phyloP scores from a whole-genome alignment of 495 filamentous ascomycete genomes.

The Lentithecium fluviatile region DNA sequence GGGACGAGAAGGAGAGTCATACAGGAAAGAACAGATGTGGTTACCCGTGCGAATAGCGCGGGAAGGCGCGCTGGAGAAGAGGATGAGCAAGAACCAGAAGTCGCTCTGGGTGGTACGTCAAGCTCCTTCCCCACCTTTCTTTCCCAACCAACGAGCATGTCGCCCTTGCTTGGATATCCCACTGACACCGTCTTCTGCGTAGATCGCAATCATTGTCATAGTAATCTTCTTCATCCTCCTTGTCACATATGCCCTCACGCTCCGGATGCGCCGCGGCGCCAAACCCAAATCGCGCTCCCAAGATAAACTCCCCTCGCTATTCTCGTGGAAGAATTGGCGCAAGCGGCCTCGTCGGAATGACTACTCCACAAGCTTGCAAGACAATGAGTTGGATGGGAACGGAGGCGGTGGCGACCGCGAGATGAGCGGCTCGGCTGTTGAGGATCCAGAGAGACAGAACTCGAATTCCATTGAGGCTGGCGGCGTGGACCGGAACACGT shows the following conservation, averaged over 20 bases:
- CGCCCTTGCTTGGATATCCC: background rate
- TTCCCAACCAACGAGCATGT: too few relatives aligned
- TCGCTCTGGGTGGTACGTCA: constrained; percentile 5
- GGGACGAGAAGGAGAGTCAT: background rate
- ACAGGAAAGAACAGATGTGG: constrained; percentile 11
- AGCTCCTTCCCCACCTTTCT: background rate
- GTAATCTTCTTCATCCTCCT: constrained; percentile 47
- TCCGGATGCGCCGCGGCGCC: constrained; percentile 53
- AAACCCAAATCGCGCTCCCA: constrained; percentile 37
- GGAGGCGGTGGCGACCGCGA: constrained; percentile 30
- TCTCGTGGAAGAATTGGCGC: constrained; percentile 24
- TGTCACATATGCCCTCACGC: constrained; percentile 50
- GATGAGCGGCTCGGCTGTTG: constrained; percentile 13
- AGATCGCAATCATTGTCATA: constrained; percentile 44
- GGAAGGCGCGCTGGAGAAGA: constrained; percentile 3
- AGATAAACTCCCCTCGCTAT: constrained; percentile 23
- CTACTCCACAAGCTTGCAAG: constrained; percentile 29
- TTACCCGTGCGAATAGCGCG: constrained; percentile 10
- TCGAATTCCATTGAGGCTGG: background rate
- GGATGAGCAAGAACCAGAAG: constrained; percentile 1
- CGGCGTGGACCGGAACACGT: constrained; percentile 74
- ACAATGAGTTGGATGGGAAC: constrained; percentile 19
- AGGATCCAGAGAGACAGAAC: constrained; percentile 17
- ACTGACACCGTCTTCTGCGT: background rate
- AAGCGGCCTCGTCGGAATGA: constrained; percentile 12